Evolutionary conservation across 306 rosid species (phyloP).

Genomic region (Vigna trinervia): DNA sequence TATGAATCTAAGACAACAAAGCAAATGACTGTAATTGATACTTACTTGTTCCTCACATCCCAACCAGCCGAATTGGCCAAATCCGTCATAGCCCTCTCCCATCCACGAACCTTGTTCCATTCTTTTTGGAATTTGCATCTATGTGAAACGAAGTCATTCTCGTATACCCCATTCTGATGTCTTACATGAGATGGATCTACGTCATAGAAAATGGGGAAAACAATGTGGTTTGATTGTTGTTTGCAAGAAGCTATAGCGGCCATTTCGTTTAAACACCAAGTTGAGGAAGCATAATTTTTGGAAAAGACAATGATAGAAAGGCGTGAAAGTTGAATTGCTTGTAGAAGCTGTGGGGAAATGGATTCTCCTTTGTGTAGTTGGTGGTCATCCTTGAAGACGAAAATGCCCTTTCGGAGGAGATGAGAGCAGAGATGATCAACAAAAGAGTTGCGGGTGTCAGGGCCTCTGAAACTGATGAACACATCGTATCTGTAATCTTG

Average conservation of each 20-base stretch:
- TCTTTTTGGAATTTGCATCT: background rate
- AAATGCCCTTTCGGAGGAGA: too few species aligned
- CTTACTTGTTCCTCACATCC: conserved; percentile 33
- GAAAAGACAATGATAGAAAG: conserved; percentile 36
- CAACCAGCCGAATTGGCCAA: conserved; percentile 19
- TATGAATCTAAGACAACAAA: too few species aligned
- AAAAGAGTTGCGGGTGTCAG: too few species aligned
- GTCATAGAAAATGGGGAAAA: conserved; percentile 27
- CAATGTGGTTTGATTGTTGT: background rate
- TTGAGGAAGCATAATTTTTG: background rate
- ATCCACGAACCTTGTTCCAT: background rate
- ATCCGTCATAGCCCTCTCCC: background rate
- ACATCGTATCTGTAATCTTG: too few species aligned
- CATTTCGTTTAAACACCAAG: conserved; percentile 45
- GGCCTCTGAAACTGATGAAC: too few species aligned
- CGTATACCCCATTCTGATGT: background rate
- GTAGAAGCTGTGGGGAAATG: too few species aligned
- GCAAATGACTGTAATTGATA: too few species aligned
- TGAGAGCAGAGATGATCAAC: too few species aligned
- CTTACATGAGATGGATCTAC: background rate
- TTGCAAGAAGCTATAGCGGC: background rate
- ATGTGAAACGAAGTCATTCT: background rate
- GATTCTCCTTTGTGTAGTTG: too few species aligned
- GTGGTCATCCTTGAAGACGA: too few species aligned
- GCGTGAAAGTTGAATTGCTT: background rate